Base-by-base conservation (phyloP, 2,329 filamentous ascomycete species). In the Cylindrodendrum hubeiense region DNA sequence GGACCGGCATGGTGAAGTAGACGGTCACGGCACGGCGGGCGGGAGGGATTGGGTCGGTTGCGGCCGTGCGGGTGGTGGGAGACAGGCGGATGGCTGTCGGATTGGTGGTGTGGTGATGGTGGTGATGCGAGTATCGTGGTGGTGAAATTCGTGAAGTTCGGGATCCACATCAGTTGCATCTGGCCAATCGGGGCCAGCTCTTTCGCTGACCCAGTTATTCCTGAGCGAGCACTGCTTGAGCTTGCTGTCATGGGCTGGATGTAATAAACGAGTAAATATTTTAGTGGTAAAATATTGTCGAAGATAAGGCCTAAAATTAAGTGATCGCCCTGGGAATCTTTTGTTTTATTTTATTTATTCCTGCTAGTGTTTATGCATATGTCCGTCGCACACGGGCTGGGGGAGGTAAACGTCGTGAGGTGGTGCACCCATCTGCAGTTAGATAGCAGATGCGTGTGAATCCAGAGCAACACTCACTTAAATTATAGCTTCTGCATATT, bases 1-100 rank as follows among this genome's bases (percentile, higher is more conserved):
- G 81, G 66, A 82, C 79, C 74, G 83, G 80, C 84, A 86, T 74
- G 71, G 44, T 53, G 58, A 54, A 51, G 54, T 59, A 52, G 54
- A 63, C 65, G 41, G 56, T 28, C 50, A 43, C 47, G 65, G 53
- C 59, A 47, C 33, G 59, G 53, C 69, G 62, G 66, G 34, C n/a
- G 57, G 52, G 43, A 19, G 51, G 46, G 63, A 66, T 71, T 69
- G 68, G 30, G 60, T 63, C 61, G 63, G 49, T 59, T 61, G 61
- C 68, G 62, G 58, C 53, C 56, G 47, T 39, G 60, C 41, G 41
- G 55, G 52, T 50, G 51, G 58, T 61, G 30, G 51, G 37, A 58
- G 54, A 49, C 47, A 7, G 5, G 26, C 7, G 47, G 57, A n/a
- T 39, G 59, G 62, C n/a, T 30, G 46, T 19, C 22, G 1, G 50